Percentiles rank a stretch among this genome's conserved stretches.
Evolutionary conservation across 2,329 filamentous ascomycete species (phyloP).

Genomic region (Harringtonia lauricola): DNA sequence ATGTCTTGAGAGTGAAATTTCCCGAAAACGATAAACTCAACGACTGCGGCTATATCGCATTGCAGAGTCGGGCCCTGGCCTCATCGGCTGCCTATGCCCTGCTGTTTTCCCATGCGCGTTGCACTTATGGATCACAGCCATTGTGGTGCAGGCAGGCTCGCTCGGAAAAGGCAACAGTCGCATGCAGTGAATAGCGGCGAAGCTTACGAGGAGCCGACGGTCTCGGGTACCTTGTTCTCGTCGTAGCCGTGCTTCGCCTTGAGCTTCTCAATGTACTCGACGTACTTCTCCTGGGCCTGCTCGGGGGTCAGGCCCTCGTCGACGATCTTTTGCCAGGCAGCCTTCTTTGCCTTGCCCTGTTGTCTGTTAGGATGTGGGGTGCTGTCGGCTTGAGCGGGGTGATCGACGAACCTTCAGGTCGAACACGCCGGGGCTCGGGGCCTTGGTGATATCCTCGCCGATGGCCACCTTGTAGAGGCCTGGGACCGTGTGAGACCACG

Average conservation of each 20-base stretch:
- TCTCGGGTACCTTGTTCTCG: conserved; percentile 50
- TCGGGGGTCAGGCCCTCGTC: conserved; percentile 51
- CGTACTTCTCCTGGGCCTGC: conserved; percentile 66
- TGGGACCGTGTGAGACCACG: conserved; percentile 16
- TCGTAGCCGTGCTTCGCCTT: conserved; percentile 62
- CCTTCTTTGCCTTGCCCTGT: conserved; percentile 71
- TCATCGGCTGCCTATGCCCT: too few relatives aligned
- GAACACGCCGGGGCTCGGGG: conserved; percentile 54
- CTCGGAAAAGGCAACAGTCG: too few relatives aligned
- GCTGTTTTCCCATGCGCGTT: too few relatives aligned
- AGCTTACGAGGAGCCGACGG: conserved; percentile 26
- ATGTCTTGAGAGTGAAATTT: not conserved
- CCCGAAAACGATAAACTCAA: too few relatives aligned
- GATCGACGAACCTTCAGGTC: conserved; percentile 48
- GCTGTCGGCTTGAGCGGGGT: too few relatives aligned
- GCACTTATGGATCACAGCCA: too few relatives aligned
- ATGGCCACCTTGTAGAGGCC: conserved; percentile 48
- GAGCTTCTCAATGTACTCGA: conserved; percentile 59
- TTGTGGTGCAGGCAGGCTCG: too few relatives aligned
- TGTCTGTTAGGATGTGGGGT: conserved; percentile 1
- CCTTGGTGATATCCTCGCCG: conserved; percentile 44
- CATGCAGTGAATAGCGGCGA: too few relatives aligned
- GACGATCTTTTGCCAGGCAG: conserved; percentile 61
- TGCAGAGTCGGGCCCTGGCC: too few relatives aligned
- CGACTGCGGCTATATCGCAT: too few relatives aligned